A percentile compares a stretch with the other conserved stretches of the same genome.
Conservation (phyloP, 108 stramenopile species). For the Cyclostephanos tholiformis region DNA sequence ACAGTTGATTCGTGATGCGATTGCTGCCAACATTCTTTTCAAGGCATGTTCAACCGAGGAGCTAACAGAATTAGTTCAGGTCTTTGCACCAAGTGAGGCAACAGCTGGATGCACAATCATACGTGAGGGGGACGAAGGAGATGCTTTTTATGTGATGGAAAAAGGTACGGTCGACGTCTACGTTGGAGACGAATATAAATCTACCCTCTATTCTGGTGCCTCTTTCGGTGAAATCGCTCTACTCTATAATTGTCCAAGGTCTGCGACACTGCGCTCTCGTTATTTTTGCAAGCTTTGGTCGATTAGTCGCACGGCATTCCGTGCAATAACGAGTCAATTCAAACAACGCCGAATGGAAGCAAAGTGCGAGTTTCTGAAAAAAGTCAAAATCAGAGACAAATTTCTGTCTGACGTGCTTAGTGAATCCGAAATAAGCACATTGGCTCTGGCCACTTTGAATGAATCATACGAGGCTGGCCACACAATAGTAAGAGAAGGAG, state of each 20-base stretch:
- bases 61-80: slow-evolving; percentile 52
- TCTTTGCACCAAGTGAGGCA: slow-evolving; percentile 47
- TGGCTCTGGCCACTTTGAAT: slow-evolving; percentile 34
- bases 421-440: slow-evolving; percentile 43
- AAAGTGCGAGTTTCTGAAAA: slow-evolving; percentile 55
- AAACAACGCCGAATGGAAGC: slow-evolving; percentile 41
- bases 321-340: slow-evolving; percentile 56
- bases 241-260: slow-evolving; percentile 77
- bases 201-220: slow-evolving; percentile 31
- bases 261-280: slow-evolving; percentile 67
- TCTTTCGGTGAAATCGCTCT: slow-evolving; percentile 87
- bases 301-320: slow-evolving; percentile 58
- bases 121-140: slow-evolving; percentile 65
- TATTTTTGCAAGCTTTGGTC: slow-evolving; percentile 61
- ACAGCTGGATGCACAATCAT: slow-evolving; percentile 49
- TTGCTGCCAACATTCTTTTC: slow-evolving; percentile 56
- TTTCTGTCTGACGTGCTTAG: slow-evolving; percentile 39
- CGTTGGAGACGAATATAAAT: slow-evolving; percentile 34
- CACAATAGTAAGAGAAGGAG: slow-evolving; percentile 52
- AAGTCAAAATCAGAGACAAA: slow-evolving; percentile 55
- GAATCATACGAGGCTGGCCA: slow-evolving; percentile 38
- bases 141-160: slow-evolving; percentile 72
- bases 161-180: slow-evolving; percentile 58
- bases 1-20: slow-evolving; percentile 48
- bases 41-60: slow-evolving; percentile 57